Percentiles rank a stretch among this genome's conserved stretches.
Evolutionary conservation across 192 early-diverging fungal genomes (phyloP).

Genomic region (Gigaspora rosea): DNA sequence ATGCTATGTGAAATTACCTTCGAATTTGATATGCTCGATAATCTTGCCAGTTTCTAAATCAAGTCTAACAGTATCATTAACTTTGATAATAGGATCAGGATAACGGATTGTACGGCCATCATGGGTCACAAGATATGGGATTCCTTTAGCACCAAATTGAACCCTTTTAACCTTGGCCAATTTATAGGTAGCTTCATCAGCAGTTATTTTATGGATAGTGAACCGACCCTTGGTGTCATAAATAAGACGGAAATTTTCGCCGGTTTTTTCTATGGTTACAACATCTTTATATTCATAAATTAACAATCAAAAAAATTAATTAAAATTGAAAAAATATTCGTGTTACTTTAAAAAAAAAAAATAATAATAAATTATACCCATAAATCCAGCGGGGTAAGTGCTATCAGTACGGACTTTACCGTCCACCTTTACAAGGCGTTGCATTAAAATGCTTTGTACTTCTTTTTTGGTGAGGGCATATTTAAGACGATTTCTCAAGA

Average conservation of each 20-base stretch:
- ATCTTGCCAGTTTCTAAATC: slow-evolving; percentile 95
- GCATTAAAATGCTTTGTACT: slow-evolving; percentile 94
- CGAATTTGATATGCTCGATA: slow-evolving; percentile 94
- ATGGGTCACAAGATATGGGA: slow-evolving; percentile 97
- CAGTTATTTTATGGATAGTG: slow-evolving; percentile 98
- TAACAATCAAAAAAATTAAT: not conserved
- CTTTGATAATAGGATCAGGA: slow-evolving; percentile 99
- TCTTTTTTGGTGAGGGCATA: slow-evolving; percentile 98
- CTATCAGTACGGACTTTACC: slow-evolving; percentile 96
- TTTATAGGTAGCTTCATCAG: slow-evolving; percentile 99
- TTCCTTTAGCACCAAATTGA: slow-evolving; percentile 92
- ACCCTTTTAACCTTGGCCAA: slow-evolving; percentile 97
- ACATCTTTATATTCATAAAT: slow-evolving; percentile 53
- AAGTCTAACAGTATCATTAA: slow-evolving; percentile 98
- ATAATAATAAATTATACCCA: slow-evolving; percentile 67
- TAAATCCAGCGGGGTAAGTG: slow-evolving; percentile 96
- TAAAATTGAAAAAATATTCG: not conserved
- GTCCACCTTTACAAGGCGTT: slow-evolving; percentile 99
- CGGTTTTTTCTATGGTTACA: slow-evolving; percentile 91
- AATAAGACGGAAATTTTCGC: slow-evolving; percentile 99
- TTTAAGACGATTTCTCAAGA: slow-evolving; percentile 99
- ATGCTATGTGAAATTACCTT: slow-evolving; percentile 38
- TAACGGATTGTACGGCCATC: slow-evolving; percentile 99
- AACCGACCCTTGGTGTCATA: slow-evolving; percentile 99
- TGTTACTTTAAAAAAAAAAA: not conserved